Conservation (phyloP, 768 basidiomycete genomes). For the Tricholoma hemisulphureum region DNA sequence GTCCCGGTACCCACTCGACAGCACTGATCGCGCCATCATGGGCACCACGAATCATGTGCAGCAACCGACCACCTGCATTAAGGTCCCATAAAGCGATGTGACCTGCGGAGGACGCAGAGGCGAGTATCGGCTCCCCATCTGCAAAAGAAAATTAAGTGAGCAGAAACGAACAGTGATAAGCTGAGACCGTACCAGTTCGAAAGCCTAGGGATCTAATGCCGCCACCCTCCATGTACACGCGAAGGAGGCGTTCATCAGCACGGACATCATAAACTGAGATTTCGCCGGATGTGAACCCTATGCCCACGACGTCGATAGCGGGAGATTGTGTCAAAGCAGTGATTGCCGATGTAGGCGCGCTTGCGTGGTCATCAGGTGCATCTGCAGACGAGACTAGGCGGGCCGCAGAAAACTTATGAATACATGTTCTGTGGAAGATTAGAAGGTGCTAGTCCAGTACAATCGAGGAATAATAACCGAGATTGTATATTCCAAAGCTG, state of each 20-base stretch:
- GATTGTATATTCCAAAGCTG: conserved; percentile 95
- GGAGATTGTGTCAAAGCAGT: conserved; percentile 87
- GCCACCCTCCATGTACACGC: conserved; percentile 89
- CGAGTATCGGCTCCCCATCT: conserved; percentile 89
- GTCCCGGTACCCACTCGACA: conserved; percentile 90
- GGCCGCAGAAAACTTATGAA: conserved; percentile 71
- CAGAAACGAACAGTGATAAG: neutral
- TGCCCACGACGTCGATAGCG: conserved; percentile 93
- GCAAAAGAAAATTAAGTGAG: conserved; percentile 8
- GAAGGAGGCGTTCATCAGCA: conserved; percentile 83
- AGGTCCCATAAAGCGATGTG: conserved; percentile 95
- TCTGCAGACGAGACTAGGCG: conserved; percentile 45
- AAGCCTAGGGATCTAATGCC: conserved; percentile 76
- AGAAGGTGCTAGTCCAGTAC: neutral
- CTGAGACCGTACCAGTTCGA: conserved; percentile 63
- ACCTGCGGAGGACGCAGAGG: conserved; percentile 82
- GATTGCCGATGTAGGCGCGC: conserved; percentile 46
- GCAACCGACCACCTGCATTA: conserved; percentile 71
- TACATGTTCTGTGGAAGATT: conserved; percentile 58
- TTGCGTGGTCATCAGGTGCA: conserved; percentile 24
- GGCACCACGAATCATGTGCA: conserved; percentile 85
- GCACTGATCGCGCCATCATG: conserved; percentile 84
- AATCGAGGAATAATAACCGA: conserved; percentile 45
- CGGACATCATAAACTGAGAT: conserved; percentile 89
- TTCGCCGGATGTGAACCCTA: conserved; percentile 86